Evolutionary conservation across 164 flowering plant species (phyloP), one percentile per base, ranked within the genome.

Genomic region (Dillenia suffruticosa): DNA sequence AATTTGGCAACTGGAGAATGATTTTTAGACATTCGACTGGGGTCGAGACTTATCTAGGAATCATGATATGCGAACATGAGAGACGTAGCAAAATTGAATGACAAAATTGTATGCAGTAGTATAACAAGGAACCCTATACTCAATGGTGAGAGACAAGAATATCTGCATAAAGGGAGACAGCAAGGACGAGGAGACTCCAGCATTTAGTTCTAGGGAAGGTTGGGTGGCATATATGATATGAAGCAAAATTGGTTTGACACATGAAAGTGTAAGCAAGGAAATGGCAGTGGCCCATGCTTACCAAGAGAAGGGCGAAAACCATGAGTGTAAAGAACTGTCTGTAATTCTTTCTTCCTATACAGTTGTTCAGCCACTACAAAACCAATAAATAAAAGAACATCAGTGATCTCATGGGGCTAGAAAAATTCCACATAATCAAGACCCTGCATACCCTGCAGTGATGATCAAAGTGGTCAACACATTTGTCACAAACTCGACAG

Each of bases 401-500:
- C 58, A 75, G 59, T 26, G 19, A 44, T 49, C 51, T 9, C 40
- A 26, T 56, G 22, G 13, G 52, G 51, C 15, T 13, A 48, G 15
- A 46, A 67, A 46, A 50, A 17, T 58, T 10, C 49, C 44, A 49
- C 46, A 14, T 53, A 54, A 58, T 13, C 16, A 67, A 64, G 44
- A 54, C 56, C 49, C 51, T 46, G 58, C 8, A 17, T 93, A 95
- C 99, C 94, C 99, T 77, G 89, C 99, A 95, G 68, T 95, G 99
- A 76, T 95, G 99, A 85, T 95, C 99, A 69, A 95, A 95, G 54
- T 76, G 68, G 73, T 95, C 92, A 7, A 95, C 96, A 69, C 99
- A 92, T 80, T 95, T 95, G 78, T 95, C 99, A 74, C 99, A 95
- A 51, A 95, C 97, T 77, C 99, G 79, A 64, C 99, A 95, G 64